A percentile compares a stretch with the other conserved stretches of the same genome.
Conservation (phyloP, 208 protist species). For the Crithidia acanthocephali region DNA sequence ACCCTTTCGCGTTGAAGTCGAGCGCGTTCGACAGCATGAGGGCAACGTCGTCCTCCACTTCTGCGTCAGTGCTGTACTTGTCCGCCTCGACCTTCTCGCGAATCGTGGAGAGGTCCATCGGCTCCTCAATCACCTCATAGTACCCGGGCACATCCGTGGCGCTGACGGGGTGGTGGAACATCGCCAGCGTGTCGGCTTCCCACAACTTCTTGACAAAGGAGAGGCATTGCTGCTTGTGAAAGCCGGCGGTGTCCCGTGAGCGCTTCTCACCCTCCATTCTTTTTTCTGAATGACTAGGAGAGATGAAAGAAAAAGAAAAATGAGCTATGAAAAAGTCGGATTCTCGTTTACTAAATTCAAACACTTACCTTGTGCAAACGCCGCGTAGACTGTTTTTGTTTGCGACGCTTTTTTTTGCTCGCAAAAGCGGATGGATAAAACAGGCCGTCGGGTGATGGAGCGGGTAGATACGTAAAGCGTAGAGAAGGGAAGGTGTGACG, state of each 20-base stretch:
- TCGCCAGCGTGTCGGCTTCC: conserved; percentile 76
- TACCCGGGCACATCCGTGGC: conserved; percentile 80
- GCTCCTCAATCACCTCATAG: conserved; percentile 58
- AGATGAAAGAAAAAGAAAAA: neutral
- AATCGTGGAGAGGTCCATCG: conserved; percentile 88
- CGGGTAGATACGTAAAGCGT: too few relatives aligned
- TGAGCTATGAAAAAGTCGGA: too few relatives aligned
- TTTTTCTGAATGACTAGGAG: neutral
- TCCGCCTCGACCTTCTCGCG: conserved; percentile 59
- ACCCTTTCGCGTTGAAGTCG: conserved; percentile 82
- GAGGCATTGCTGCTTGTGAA: conserved; percentile 67
- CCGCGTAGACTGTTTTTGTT: too few relatives aligned
- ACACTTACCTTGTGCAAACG: too few relatives aligned
- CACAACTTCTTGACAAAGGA: conserved; percentile 73
- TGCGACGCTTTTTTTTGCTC: too few relatives aligned
- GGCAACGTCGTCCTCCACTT: conserved; percentile 81
- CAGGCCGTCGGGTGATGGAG: too few relatives aligned
- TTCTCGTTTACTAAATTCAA: too few relatives aligned
- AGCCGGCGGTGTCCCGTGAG: conserved; percentile 20
- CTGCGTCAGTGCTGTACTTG: conserved; percentile 65
- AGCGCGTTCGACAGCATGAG: conserved; percentile 90
- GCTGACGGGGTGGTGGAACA: conserved; percentile 91
- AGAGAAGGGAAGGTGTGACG: too few relatives aligned
- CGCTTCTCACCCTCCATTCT: conserved; percentile 40
- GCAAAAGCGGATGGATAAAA: too few relatives aligned